Evolutionary conservation across 163 green algal genomes (phyloP), one percentile per base, ranked within the genome.

Genomic region (Trebouxia gelatinosa): DNA sequence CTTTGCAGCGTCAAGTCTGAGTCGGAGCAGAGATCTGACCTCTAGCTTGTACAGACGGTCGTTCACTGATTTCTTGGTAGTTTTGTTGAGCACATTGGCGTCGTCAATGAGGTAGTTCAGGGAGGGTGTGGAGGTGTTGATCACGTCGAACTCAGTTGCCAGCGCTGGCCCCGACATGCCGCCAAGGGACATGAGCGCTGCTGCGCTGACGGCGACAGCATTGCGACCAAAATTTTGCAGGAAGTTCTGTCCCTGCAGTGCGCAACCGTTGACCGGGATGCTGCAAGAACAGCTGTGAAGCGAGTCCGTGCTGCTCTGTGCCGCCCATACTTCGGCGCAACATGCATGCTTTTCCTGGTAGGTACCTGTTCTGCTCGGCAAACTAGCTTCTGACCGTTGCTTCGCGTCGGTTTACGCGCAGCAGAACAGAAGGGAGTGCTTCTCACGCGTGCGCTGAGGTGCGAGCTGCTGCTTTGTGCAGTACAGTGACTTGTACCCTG

Each of bases 31-130:
- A 23, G 19, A 59, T 28, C 48, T 17, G 35, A 92, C 88, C 89
- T 98, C 93, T 9, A 98, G 83, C 19, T 89, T 74, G 67, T 90
- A 86, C 0, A 98, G 88, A 61, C 86, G 81, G 79, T 95, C 91
- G 67, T 91, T 92, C 28, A 98, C 59, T 11, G 84, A 82, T 50
- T 87, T 87, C 32, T 85, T 84, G 13, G 91, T 96, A 35, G 89
- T 88, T 78, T 91, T 92, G 89, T 90, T 96, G 3, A 98, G 84
- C 34, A 95, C 90, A n/a, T 80, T 80, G 26, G 93, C 95, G 75
- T 98, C 95, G 75, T 98, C 95, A 34, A 97, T 84, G 48, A 95
- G 85, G 84, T 97, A 98, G 26, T 82, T 80, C 57, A 84, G 82
- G 6, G 81, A 86, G 17, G 93, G 93, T 0, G 67, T 88, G 11